Evolutionary conservation across 192 early-diverging fungal genomes (phyloP).

Genomic region (Coemansia sp.): DNA sequence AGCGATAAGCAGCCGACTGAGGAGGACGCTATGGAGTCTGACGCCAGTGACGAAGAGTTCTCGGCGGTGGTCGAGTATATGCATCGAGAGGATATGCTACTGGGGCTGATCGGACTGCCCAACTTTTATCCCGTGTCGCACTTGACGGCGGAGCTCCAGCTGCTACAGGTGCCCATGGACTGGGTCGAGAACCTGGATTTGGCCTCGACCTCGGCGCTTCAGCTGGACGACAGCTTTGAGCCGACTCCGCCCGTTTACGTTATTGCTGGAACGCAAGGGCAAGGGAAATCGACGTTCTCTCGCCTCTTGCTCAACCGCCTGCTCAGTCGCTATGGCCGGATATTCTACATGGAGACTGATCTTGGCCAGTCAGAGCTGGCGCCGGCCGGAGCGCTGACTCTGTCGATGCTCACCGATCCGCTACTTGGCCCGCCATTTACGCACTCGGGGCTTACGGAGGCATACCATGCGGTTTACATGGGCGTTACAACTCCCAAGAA

Average conservation of each 20-base stretch:
- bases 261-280: constrained; percentile 77
- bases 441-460: constrained; percentile 59
- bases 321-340: constrained; percentile 64
- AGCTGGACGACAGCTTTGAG: constrained; percentile 37
- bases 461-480: constrained; percentile 72
- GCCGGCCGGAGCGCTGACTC: constrained; percentile 75
- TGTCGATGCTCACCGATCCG: constrained; percentile 73
- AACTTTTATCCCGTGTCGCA: constrained; percentile 23
- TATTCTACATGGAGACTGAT: constrained; percentile 92
- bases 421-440: constrained; percentile 87
- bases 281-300: constrained; percentile 92
- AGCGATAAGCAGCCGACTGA: constrained; percentile 10
- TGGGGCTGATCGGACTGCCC: constrained; percentile 8
- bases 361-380: constrained; percentile 92
- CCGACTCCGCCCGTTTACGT: constrained; percentile 59
- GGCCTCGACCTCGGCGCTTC: constrained; percentile 22
- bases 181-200: constrained; percentile 36
- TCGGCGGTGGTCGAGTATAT: constrained; percentile 10
- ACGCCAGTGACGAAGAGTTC: constrained; percentile 7
- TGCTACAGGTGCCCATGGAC: constrained; percentile 38
- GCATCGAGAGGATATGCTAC: constrained; percentile 11
- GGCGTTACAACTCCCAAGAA: constrained; percentile 77
- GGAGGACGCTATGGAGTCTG: constrained; percentile 6
- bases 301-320: constrained; percentile 77
- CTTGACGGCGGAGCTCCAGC: constrained; percentile 37